These are phyloP conservation scores for Rosa hybrid DNA, from an alignment of 331 rosid genomes.

Conservation along the genomic window DNA sequence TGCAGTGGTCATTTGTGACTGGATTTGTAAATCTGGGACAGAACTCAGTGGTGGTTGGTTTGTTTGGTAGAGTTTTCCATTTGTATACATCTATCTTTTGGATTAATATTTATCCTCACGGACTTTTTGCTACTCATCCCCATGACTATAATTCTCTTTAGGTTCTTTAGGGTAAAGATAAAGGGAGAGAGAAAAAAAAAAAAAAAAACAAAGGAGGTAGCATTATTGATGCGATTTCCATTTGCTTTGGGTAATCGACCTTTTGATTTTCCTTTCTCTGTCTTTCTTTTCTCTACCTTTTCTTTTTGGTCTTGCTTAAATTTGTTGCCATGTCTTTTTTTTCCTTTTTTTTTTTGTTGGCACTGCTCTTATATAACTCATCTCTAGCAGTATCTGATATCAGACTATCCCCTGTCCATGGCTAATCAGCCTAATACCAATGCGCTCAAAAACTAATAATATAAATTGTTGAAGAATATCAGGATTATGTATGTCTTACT, in stretches of 20 bases:
- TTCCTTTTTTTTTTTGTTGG: no score
- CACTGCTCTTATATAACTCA: no score
- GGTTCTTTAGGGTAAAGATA: neutral
- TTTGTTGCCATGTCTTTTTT: neutral
- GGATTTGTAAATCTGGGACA: neutral
- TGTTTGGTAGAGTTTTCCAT: neutral
- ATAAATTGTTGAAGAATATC: no score
- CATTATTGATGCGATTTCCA: neutral
- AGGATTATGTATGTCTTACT: no score
- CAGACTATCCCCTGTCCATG: no score
- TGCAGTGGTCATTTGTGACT: neutral
- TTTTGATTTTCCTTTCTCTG: neutral
- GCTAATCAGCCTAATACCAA: no score
- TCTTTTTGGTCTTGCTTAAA: neutral
- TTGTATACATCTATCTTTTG: neutral
- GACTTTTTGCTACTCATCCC: neutral
- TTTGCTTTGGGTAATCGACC: neutral
- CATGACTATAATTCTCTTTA: neutral
- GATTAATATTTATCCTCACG: neutral
- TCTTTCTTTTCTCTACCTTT: neutral
- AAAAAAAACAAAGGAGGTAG: neutral
- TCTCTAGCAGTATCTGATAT: no score
- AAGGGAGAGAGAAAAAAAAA: neutral
- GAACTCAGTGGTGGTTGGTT: neutral
- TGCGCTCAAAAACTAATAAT: no score